phyloP scores from a whole-genome alignment of 352 stramenopile genomes.

The Globisporangium echinulatum region DNA sequence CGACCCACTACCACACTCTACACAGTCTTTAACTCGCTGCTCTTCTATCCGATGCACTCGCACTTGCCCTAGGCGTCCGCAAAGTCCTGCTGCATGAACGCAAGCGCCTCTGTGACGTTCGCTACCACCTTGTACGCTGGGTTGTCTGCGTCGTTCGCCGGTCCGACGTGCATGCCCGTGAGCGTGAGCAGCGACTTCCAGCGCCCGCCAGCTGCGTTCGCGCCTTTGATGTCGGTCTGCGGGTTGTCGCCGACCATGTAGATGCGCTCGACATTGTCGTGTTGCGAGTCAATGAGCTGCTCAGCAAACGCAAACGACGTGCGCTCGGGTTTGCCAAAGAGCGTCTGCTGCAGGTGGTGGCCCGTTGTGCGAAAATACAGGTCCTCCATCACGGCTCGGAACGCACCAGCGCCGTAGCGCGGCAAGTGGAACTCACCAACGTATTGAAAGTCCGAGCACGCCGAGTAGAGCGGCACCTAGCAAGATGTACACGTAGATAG shows the following conservation, averaged over 20 bases:
- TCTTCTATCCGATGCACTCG: too few species aligned
- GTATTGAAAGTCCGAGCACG: constrained; percentile 86
- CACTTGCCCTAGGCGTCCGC: constrained; percentile 2
- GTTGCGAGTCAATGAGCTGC: constrained; percentile 67
- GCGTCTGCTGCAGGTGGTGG: constrained; percentile 59
- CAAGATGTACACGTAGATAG: background rate
- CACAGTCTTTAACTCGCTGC: too few species aligned
- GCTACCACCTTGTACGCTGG: constrained; percentile 64
- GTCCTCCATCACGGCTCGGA: constrained; percentile 65
- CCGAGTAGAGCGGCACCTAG: constrained; percentile 62
- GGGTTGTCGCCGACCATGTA: constrained; percentile 89
- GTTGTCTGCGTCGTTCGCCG: constrained; percentile 58
- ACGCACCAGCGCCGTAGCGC: constrained; percentile 73
- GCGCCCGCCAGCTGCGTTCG: constrained; percentile 59
- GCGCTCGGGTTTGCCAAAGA: constrained; percentile 74
- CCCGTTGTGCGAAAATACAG: constrained; percentile 80
- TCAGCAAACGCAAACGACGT: constrained; percentile 76
- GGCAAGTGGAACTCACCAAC: constrained; percentile 81
- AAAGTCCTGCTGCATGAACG: constrained; percentile 79
- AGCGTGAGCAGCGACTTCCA: constrained; percentile 84
- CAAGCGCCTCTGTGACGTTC: constrained; percentile 59
- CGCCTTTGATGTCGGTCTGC: constrained; percentile 73
- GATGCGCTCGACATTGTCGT: constrained; percentile 55
- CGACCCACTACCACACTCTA: too few species aligned
- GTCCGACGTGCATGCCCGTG: constrained; percentile 73